Evolutionary conservation across 2,329 filamentous ascomycete genomes (phyloP).

Genomic region (Nemania sp.): DNA sequence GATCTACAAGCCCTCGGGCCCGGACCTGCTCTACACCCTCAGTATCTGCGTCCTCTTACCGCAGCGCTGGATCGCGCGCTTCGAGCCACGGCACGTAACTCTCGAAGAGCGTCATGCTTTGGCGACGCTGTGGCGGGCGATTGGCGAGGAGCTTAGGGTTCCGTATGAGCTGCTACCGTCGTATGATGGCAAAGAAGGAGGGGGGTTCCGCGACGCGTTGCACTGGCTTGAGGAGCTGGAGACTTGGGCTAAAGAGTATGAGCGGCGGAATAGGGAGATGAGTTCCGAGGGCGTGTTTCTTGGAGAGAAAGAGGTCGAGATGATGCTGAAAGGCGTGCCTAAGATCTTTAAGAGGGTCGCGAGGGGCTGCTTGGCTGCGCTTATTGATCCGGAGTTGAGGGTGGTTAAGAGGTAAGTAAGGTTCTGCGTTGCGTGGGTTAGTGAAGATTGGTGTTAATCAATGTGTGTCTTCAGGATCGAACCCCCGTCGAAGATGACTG

Average conservation of each 20-base stretch:
- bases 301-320: slow-evolving; percentile 9
- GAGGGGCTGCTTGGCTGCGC: slow-evolving; percentile 3
- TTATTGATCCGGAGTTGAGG: slow-evolving; percentile 15
- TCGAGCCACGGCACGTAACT: slow-evolving; percentile 13
- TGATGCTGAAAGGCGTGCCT: background rate
- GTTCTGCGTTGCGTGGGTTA: background rate
- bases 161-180: slow-evolving; percentile 8
- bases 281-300: slow-evolving; percentile 11
- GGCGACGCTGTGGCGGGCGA: slow-evolving; percentile 15
- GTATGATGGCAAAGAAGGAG: background rate
- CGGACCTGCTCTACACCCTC: slow-evolving; percentile 22
- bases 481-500: background rate
- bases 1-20: slow-evolving; percentile 18
- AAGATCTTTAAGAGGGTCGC: background rate
- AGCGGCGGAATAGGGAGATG: background rate
- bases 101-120: slow-evolving; percentile 16
- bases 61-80: slow-evolving; percentile 9
- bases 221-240: slow-evolving; percentile 24
- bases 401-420: slow-evolving; percentile 20
- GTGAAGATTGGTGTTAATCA: background rate
- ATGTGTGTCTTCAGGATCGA: slow-evolving; percentile 7
- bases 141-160: slow-evolving; percentile 16
- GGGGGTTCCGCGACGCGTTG: slow-evolving; percentile 12
- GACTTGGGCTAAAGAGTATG: slow-evolving; percentile 17
- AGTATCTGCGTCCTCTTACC: slow-evolving; percentile 13